Evolutionary conservation across 345 rosid species (phyloP), one percentile per base, ranked within the genome.

Genomic region (Eutrema japonicum): DNA sequence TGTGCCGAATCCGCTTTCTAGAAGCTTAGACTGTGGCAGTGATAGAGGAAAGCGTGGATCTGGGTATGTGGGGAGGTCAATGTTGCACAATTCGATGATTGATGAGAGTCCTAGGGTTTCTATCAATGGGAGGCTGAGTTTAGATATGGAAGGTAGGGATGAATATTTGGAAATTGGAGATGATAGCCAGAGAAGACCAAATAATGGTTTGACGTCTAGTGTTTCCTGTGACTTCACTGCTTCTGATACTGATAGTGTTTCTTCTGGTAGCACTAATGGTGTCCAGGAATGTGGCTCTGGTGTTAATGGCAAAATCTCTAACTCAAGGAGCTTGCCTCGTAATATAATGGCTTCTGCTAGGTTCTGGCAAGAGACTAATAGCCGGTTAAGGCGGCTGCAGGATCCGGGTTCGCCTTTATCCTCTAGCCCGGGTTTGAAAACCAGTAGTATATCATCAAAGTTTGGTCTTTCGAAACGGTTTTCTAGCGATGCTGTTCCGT

Each of bases 341-440:
- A 87, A 89, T 32, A 83, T 87, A 35, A 72, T 64, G 67, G 84
- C 84, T 62, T 95, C 99, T 33, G 95, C 97, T 9, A 90, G 86
- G 87, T 95, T 95, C 77, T 95, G 99, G 99, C 99, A 92, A 75
- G 99, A 95, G 82, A 95, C 99, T 45, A 95, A 95, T 71, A 90
- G 87, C 82, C 80, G 99, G 80, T 73, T 95, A 83, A 88, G 99
- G 74, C 79, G 99, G 67, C 77, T 95, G 78, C 99, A 88, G 69
- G 97, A 95, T 83, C 96, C 96, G 0, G 88, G 97, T 6, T 92
- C 96, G 0, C 96, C 96, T 14, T 70, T 90, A 68, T 84, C 84
- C 4, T 48, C 83, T 35, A 87, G 91, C 71, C 94, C 94, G 2
- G 85, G 83, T 57, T 85, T 86, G 26, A 86, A 88, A 84, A 80